Evolutionary conservation across 331 rosid genomes (phyloP).

Genomic region (Malus hybrid): DNA sequence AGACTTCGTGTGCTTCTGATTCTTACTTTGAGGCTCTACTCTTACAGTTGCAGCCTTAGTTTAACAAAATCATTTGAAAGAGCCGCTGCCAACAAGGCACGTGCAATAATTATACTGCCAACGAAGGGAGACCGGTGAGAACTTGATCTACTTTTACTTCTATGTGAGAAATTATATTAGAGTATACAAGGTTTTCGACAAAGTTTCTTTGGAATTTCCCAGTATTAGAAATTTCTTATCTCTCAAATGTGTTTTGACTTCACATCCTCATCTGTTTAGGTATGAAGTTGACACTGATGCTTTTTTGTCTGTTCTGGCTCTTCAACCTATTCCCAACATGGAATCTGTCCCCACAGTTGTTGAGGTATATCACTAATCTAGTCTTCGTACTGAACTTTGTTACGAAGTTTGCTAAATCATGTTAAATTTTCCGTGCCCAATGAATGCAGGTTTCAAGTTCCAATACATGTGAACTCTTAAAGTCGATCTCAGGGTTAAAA

Average conservation of each 20-base stretch:
- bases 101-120: conserved; percentile 88
- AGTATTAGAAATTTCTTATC: conserved; percentile 1
- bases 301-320: conserved; percentile 89
- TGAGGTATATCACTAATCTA: conserved; percentile 50
- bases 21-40: conserved; percentile 26
- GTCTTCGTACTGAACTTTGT: background rate
- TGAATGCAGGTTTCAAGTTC: conserved; percentile 83
- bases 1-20: conserved; percentile 11
- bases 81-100: conserved; percentile 92
- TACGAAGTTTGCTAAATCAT: background rate
- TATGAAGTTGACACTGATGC: conserved; percentile 98
- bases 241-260: conserved; percentile 27
- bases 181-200: background rate
- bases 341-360: conserved; percentile 80
- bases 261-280: conserved; percentile 46
- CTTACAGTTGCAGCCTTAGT: conserved; percentile 81
- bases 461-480: conserved; percentile 76
- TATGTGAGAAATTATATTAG: conserved; percentile 10
- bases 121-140: conserved; percentile 86
- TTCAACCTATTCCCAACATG: conserved; percentile 85
- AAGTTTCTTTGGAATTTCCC: background rate
- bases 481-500: conserved; percentile 78
- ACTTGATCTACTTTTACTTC: conserved; percentile 14
- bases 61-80: conserved; percentile 92
- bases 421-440: conserved; percentile 14